These are phyloP conservation scores for Arabis alpina DNA, from an alignment of 345 rosid genomes.

Conservation along the genomic window DNA sequence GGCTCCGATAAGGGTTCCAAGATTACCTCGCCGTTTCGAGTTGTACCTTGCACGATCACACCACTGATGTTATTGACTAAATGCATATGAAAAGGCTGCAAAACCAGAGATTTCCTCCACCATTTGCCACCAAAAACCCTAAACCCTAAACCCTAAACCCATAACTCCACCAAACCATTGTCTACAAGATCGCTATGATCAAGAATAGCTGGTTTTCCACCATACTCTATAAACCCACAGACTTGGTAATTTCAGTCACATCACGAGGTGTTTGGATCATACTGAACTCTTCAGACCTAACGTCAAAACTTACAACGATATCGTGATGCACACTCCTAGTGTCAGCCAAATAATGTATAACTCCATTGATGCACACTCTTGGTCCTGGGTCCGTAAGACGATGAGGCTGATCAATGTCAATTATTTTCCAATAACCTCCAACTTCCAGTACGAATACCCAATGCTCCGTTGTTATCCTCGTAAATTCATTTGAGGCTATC, in stretches of 20 bases:
- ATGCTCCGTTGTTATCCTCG: neutral
- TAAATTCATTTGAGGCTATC: neutral
- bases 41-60: neutral
- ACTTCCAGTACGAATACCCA: slow-evolving; percentile 19
- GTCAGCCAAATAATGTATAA: slow-evolving; percentile 11
- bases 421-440: slow-evolving; percentile 18
- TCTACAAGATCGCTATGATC: neutral
- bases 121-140: neutral
- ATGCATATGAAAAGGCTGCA: slow-evolving; percentile 4
- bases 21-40: slow-evolving; percentile 6
- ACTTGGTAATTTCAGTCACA: neutral
- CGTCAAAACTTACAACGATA: slow-evolving; percentile 1
- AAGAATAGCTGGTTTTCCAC: slow-evolving; percentile 13
- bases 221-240: slow-evolving; percentile 2
- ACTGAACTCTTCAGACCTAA: slow-evolving; percentile 1
- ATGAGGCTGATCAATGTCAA: slow-evolving; percentile 2
- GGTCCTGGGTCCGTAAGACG: neutral
- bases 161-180: slow-evolving; percentile 4
- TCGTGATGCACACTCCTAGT: neutral
- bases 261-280: neutral
- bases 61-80: neutral
- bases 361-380: slow-evolving; percentile 18
- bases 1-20: fast-evolving
- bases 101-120: neutral
- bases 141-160: too few species aligned